Conservation (phyloP, 495 filamentous ascomycete species). For the Neurospora hispaniola region DNA sequence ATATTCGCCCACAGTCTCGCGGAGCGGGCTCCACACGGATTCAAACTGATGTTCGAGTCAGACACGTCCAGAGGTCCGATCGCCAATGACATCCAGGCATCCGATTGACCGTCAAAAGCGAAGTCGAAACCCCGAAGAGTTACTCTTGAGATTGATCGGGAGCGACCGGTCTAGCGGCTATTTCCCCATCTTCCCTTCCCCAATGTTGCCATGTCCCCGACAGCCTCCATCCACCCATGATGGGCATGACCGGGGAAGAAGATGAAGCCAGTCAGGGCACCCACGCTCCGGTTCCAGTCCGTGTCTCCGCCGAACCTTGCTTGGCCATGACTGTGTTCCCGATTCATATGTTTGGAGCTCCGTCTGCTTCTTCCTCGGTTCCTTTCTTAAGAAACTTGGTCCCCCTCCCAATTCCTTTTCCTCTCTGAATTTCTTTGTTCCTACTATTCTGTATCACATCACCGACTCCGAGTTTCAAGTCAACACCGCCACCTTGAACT, state of each 20-base stretch:
- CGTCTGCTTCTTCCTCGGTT: neutral
- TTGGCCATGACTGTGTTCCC: neutral
- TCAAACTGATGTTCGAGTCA: neutral
- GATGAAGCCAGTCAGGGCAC: neutral
- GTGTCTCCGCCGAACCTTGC: neutral
- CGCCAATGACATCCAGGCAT: neutral
- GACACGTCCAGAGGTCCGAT: neutral
- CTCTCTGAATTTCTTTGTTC: neutral
- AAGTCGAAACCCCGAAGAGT: neutral
- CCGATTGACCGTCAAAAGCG: neutral
- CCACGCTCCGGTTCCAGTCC: neutral
- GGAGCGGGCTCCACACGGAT: neutral
- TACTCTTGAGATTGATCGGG: neutral
- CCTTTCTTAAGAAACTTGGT: neutral
- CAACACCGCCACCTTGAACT: neutral
- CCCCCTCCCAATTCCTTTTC: neutral
- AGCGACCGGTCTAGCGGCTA: constrained; percentile 3
- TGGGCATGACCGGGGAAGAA: neutral
- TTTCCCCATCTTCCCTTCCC: neutral
- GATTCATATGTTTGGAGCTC: neutral
- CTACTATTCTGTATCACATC: neutral
- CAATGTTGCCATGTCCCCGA: neutral
- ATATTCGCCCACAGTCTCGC: neutral
- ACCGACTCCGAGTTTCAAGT: neutral
- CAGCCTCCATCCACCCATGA: neutral